Evolutionary conservation across 768 basidiomycete species (phyloP).

Genomic region (Cantharellus cinnabarinus): DNA sequence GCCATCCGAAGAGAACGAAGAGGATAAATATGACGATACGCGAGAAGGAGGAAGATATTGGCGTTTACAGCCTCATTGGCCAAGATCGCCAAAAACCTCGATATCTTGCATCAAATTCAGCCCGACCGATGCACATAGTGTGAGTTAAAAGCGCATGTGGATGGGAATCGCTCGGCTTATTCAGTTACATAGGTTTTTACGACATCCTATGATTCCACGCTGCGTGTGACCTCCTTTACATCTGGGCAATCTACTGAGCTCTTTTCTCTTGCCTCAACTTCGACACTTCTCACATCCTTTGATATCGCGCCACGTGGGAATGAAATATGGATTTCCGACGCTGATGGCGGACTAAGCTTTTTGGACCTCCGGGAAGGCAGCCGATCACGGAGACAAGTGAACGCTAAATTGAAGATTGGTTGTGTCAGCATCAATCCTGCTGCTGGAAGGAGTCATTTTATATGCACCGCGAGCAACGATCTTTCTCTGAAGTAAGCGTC

Average conservation of each 20-base stretch:
- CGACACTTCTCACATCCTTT: slow-evolving; percentile 40
- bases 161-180: neutral
- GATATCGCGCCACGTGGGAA: slow-evolving; percentile 47
- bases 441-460: slow-evolving; percentile 30
- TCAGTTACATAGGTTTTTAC: slow-evolving; percentile 40
- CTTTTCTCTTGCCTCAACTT: slow-evolving; percentile 32
- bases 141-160: slow-evolving; percentile 15
- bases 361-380: slow-evolving; percentile 48
- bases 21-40: slow-evolving; percentile 33
- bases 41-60: slow-evolving; percentile 56
- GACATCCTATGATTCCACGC: slow-evolving; percentile 61
- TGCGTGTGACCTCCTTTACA: slow-evolving; percentile 52
- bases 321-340: slow-evolving; percentile 75
- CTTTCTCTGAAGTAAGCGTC: slow-evolving; percentile 41
- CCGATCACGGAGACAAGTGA: slow-evolving; percentile 10
- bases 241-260: slow-evolving; percentile 54
- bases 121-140: slow-evolving; percentile 53
- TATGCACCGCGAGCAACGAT: slow-evolving; percentile 61
- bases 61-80: slow-evolving; percentile 70
- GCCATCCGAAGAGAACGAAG: slow-evolving; percentile 31
- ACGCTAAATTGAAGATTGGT: slow-evolving; percentile 28
- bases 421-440: slow-evolving; percentile 57
- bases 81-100: slow-evolving; percentile 56
- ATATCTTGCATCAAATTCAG: slow-evolving; percentile 63
- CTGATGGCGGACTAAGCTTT: slow-evolving; percentile 47